Evolutionary conservation across 176 grass and related monocot species (phyloP), one percentile per base, ranked within the genome.

Genomic region (Avena atlantica): DNA sequence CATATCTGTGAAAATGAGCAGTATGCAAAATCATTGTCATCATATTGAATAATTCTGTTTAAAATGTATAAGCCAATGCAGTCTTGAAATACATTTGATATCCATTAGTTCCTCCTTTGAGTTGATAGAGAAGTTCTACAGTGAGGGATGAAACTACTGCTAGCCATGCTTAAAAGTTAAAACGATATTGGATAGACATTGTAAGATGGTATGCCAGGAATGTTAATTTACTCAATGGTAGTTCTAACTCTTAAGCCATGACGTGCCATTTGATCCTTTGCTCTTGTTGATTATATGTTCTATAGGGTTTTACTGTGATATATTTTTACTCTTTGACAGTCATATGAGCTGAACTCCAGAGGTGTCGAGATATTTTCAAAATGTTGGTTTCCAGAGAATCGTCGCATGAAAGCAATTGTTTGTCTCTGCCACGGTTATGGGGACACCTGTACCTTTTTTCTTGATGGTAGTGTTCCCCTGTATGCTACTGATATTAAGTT

Each of bases 361-460:
- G 97, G 94, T 12, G 76, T 98, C 37, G 89, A 98, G 88, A 91
- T 98, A 88, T 98, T 98, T 87, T 94, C 92, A 12, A 98, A 98
- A 87, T 94, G 83, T 84, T 98, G 97, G 97, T 86, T 94, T 81
- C 97, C 93, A 15, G 90, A 90, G 47, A 80, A 88, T 77, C 76
- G 51, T 87, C 77, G 49, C 50, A 81, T 94, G 13, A 94, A 94
- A 82, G 94, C 93, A 78, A 87, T 98, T 81, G 87, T 98, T 88
- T 96, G 90, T 85, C 89, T 96, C 81, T 98, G 97, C 83, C 97
- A 98, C 74, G 94, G 94, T 53, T 98, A 98, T 89, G 97, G 97
- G 20, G 94, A 98, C 78, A 98, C 97, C 12, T 98, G 94, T 73
- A 96, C 97, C 11, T 98, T 98, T 88, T 98, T 98, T 90, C 91